These are phyloP conservation scores for Petunia secreta DNA, from an alignment of 257 asterid genomes.

Conservation along the genomic window DNA sequence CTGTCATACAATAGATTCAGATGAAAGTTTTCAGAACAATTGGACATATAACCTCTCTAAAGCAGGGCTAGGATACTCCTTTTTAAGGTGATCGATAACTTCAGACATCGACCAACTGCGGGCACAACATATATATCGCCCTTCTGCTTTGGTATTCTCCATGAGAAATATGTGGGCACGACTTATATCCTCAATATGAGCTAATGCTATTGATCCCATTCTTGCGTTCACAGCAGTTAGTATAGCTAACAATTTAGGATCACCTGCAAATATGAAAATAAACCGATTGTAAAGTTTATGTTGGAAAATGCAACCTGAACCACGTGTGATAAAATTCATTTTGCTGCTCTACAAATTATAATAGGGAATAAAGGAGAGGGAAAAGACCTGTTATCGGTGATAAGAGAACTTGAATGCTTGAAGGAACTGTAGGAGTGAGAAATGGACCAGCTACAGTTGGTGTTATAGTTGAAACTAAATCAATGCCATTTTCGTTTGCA, in stretches of 20 bases:
- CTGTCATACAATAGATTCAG: neutral
- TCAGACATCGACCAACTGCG: conserved; percentile 51
- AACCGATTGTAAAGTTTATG: neutral
- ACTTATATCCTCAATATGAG: conserved; percentile 80
- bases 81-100: conserved; percentile 46
- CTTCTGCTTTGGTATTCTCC: conserved; percentile 65
- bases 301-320: neutral
- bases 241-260: conserved; percentile 52
- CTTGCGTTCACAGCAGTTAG: conserved; percentile 63
- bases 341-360: neutral
- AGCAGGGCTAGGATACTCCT: conserved; percentile 44
- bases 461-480: conserved; percentile 68
- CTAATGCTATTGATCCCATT: conserved; percentile 87
- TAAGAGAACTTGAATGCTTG: conserved; percentile 69
- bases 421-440: conserved; percentile 71
- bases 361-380: neutral
- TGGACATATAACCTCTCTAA: conserved; percentile 49
- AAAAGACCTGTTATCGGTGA: conserved; percentile 77
- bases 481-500: conserved; percentile 65
- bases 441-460: conserved; percentile 84
- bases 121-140: conserved; percentile 68
- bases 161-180: conserved; percentile 72
- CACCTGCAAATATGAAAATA: conserved; percentile 45
- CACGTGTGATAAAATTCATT: neutral
- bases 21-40: neutral